These are phyloP conservation scores for Cladosporium austrohemisphaericum DNA, from an alignment of 2,329 filamentous ascomycete genomes.

Conservation along the genomic window DNA sequence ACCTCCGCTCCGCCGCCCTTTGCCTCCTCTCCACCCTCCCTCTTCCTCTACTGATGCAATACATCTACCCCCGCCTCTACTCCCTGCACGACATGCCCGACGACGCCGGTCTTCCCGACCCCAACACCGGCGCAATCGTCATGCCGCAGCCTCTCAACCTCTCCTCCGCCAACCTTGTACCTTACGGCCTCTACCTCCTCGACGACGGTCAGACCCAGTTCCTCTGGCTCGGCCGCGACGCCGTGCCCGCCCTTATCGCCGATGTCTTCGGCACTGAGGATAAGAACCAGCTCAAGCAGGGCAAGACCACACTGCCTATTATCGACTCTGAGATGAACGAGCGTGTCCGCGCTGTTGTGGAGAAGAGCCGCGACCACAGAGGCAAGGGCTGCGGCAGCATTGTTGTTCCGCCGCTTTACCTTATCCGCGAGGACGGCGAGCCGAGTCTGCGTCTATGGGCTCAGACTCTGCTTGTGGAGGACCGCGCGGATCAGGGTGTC, in stretches of 20 bases:
- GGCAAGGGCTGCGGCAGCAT: constrained; percentile 89
- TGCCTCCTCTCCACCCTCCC: constrained; percentile 93
- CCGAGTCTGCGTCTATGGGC: constrained; percentile 94
- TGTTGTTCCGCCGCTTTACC: constrained; percentile 84
- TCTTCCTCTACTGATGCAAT: constrained; percentile 84
- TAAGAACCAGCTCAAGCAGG: constrained; percentile 78
- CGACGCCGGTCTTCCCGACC: constrained; percentile 78
- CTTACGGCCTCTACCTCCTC: constrained; percentile 91
- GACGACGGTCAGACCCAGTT: constrained; percentile 98
- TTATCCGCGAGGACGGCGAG: constrained; percentile 93
- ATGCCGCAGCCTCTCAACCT: constrained; percentile 82
- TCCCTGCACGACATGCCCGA: constrained; percentile 96
- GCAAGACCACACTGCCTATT: constrained; percentile 81
- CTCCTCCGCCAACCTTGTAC: constrained; percentile 79
- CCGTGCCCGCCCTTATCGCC: constrained; percentile 78
- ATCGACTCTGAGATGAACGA: constrained; percentile 97
- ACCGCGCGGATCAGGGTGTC: constrained; percentile 88
- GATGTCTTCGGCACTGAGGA: constrained; percentile 91
- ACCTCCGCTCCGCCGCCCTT: constrained; percentile 87
- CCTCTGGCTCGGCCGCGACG: constrained; percentile 90
- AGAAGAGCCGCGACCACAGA: constrained; percentile 87
- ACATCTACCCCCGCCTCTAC: constrained; percentile 67
- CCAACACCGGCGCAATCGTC: constrained; percentile 80
- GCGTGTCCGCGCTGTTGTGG: constrained; percentile 80
- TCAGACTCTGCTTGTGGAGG: constrained; percentile 90